Base-by-base conservation (phyloP, 129 eudicot species). In the Chrysanthemum makinoi region DNA sequence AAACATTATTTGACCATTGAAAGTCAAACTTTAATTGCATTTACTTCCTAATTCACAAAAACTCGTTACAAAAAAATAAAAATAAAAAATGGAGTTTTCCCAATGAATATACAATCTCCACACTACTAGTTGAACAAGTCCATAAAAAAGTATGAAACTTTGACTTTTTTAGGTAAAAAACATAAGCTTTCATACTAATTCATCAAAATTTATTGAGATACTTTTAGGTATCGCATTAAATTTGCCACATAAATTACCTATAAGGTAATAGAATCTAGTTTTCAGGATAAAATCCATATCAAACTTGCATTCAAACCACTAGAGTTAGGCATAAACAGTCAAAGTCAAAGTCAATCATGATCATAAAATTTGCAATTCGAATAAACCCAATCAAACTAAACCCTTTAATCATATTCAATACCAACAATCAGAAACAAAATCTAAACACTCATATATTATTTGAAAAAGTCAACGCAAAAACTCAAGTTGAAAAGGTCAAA, bases 301-400 rank as follows among this genome's bases (percentile, higher is more conserved):
- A 39, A n/a, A 51, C n/a, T 22, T 20, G 35, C 11, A 33, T 52
- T 16, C 58, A 13, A 56, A 53, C 54, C 16, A 50, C 64, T 59
- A 14, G 56, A 54, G 35, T n/a, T 46, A 44, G 51, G 73, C 14
- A 16, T 49, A 58, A 51, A 33, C 4, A 19, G 6, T 1, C 20
- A 39, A 43, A 77, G 28, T 76, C 68, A 74, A 74, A 64, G 73
- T 65, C 73, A 77, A 70, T 16, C 7, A 70, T 56, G 49, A 70
- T 68, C 54, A 70, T 3, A 19, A 60, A 64, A 51, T 62, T 48
- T 13, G 60, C 62, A 55, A 54, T 53, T 39, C 4, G 6, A 77
- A 12, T 24, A 15, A 18, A 78, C 57, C 72, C 19, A 65, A 70
- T 72, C 18, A 55, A 77, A 48, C 33, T 68, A 19, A 18, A 50